phyloP scores from a whole-genome alignment of 2,329 filamentous ascomycete genomes.

The Alternaria novae-zelandiae region DNA sequence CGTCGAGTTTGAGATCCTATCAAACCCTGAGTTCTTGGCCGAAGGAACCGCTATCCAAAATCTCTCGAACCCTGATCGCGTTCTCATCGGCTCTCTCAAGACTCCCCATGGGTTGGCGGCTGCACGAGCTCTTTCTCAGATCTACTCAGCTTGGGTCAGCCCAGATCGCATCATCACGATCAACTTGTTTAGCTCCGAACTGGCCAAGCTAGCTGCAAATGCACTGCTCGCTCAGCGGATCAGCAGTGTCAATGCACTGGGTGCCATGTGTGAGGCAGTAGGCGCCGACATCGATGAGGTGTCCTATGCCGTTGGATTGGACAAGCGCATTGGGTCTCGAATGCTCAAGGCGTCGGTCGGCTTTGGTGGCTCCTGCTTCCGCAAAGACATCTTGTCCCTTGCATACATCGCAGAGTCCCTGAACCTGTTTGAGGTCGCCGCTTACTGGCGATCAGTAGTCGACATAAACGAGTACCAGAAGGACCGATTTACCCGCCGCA shows the following conservation, averaged over 20 bases:
- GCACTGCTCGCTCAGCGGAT: slow-evolving; percentile 82
- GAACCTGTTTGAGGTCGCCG: slow-evolving; percentile 72
- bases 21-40: slow-evolving; percentile 82
- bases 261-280: slow-evolving; percentile 78
- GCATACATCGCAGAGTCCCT: slow-evolving; percentile 76
- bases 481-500: slow-evolving; percentile 65
- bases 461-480: slow-evolving; percentile 79
- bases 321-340: slow-evolving; percentile 73
- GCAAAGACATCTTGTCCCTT: slow-evolving; percentile 78
- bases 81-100: slow-evolving; percentile 73
- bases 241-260: slow-evolving; percentile 80
- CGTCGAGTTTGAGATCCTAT: slow-evolving; percentile 73
- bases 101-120: slow-evolving; percentile 66
- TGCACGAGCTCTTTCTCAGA: slow-evolving; percentile 66
- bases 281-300: slow-evolving; percentile 80
- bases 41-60: slow-evolving; percentile 78
- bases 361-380: slow-evolving; percentile 82
- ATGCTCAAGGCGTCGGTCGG: slow-evolving; percentile 78
- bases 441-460: slow-evolving; percentile 77
- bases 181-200: slow-evolving; percentile 78
- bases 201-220: slow-evolving; percentile 80
- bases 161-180: slow-evolving; percentile 71
- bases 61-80: slow-evolving; percentile 72
- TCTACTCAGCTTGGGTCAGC: slow-evolving; percentile 77
- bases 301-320: slow-evolving; percentile 69